Base-by-base conservation (phyloP, 2,329 filamentous ascomycete genomes). In the Penicillium crustosum region DNA sequence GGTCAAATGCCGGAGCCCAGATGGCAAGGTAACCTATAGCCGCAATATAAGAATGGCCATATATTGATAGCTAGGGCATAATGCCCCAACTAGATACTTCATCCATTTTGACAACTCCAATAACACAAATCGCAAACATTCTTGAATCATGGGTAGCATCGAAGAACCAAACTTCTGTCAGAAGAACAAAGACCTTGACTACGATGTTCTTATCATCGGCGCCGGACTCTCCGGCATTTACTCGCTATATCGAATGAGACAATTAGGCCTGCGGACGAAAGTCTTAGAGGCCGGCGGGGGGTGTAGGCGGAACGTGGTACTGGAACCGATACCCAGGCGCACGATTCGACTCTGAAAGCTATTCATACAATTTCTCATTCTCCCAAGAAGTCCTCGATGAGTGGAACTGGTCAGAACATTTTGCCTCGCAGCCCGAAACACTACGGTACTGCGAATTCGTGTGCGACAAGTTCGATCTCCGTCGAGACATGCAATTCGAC, bases 321-420 rank as follows among this genome's bases (percentile, higher is more conserved):
- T 81, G 77, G 75, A 81, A 82, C 51, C 70, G 76, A 5, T 82
- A 81, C 57, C 79, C 79, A 5, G 79, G 80, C 2, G 60, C 79
- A 4, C 72, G 71, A 66, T 87, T 83, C 67, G 85, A 88, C 63
- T 71, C 84, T 1, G 85, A 88, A 70, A 78, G 77, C 53, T 85
- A 82, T 6, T 25, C 31, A 21, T 53, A 53, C 48, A 38, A 39
- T 15, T 53, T 23, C 35, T 45, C 50, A 35, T 27, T 44, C 6
- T 44, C 39, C 7, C 17, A 44, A 45, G 39, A 44, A 38, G 21
- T 36, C 9, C 35, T 48, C 47, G 31, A 58, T 54, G 23, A 64
- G 56, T 61, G 58, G 58, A 43, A 49, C 25, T 61, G 55, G 56
- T 43, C 50, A 6, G 53, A 59, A 15, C 48, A 55, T 19, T 61